Conservation (phyloP, 2,329 filamentous ascomycete genomes). For the Chaetomiaceae sp. region DNA sequence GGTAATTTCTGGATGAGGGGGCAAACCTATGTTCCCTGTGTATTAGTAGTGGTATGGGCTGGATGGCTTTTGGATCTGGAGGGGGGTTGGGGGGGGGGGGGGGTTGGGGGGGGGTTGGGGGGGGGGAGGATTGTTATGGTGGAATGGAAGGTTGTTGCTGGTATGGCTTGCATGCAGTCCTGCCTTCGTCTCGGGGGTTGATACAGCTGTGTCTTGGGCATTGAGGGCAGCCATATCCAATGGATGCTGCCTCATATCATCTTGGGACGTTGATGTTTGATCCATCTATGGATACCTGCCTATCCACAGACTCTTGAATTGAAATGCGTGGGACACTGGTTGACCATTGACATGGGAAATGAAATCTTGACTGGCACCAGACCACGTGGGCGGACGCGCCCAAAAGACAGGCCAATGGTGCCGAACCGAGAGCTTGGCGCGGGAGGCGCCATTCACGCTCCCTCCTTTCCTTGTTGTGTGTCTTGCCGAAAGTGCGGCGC, state of each 20-base stretch:
- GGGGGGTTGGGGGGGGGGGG: too few species aligned
- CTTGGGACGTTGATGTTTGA: too few species aligned
- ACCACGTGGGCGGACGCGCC: constrained; percentile 1
- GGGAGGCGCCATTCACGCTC: neutral
- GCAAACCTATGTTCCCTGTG: too few species aligned
- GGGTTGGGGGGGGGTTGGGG: too few species aligned
- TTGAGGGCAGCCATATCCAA: neutral
- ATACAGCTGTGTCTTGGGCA: neutral
- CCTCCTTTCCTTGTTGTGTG: neutral
- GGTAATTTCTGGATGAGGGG: too few species aligned
- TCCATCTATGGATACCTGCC: too few species aligned
- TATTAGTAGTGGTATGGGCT: too few species aligned
- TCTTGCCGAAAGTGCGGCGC: neutral
- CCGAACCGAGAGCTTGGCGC: neutral
- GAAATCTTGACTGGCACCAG: too few species aligned
- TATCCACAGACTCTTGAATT: neutral
- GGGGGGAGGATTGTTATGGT: neutral
- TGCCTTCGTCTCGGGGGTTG: neutral
- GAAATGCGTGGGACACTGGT: neutral
- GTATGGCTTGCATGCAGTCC: neutral
- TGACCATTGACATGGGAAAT: too few species aligned
- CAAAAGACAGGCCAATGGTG: neutral
- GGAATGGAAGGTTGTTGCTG: too few species aligned
- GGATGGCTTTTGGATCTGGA: too few species aligned
- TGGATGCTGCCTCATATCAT: neutral